Evolutionary conservation across 1,139 yeast species (phyloP), one percentile per base, ranked within the genome.

Genomic region (Blastobotrys malaysiensis): DNA sequence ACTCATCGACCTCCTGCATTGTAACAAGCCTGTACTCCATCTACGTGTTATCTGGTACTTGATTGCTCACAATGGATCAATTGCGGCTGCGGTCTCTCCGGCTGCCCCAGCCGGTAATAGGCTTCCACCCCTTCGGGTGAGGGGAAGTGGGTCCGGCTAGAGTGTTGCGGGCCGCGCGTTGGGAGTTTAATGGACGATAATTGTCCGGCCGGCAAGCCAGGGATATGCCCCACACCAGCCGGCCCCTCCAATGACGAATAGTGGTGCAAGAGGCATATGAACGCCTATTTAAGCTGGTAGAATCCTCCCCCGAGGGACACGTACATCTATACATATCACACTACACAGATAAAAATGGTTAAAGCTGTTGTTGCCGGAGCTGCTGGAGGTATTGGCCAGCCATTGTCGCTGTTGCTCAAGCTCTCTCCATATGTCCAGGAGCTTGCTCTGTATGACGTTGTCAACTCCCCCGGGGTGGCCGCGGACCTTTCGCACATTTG

Each of bases 341-440:
- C 24, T 45, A 18, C 14, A n/a, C 18, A 9, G 7, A 18, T 9
- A 18, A 36, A n/a, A 36, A 20, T 58, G 61, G 61, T 58, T 45
- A 77, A 80, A 64, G 96, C 90, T 59, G 81, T 96, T 70, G 96
- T 90, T 65, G 80, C 87, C 65, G 97, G 97, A 74, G 98, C 97
- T 66, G 90, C 91, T 65, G 98, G 99, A 75, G 99, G 99, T 76
- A 93, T 93, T 72, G 99, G 99, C 64, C 99, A 93, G 79, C 99
- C 99, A 61, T 79, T 93, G 67, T 91, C 98, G 50, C 80, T 93
- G 63, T 80, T 93, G 67, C 77, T 91, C 75, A 93, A 93, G 78
- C 79, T 88, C 67, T 89, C 91, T 81, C 83, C 81, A 67, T 83
- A 87, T 70, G 95, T 93, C 59, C 83, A 93, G 53, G 86, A 86